A percentile compares a stretch with the other conserved stretches of the same genome.
Conservation (phyloP, 768 basidiomycete genomes). For the Lentinula detonsa region DNA sequence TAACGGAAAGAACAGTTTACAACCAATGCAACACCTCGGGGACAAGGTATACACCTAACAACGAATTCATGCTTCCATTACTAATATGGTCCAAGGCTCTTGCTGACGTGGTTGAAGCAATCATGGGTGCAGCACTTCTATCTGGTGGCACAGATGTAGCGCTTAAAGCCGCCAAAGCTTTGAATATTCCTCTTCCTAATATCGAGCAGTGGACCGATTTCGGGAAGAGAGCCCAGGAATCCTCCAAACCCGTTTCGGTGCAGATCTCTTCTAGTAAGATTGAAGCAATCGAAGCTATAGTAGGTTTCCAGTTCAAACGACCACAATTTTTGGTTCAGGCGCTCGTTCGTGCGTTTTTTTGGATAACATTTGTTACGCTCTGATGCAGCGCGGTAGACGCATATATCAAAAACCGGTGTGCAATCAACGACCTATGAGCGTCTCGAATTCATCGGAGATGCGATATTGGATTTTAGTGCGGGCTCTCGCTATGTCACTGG, state of each 20-base stretch:
- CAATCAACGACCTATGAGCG: constrained; percentile 63
- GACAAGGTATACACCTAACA: constrained; percentile 54
- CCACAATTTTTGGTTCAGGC: constrained; percentile 68
- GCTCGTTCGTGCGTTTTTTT: constrained; percentile 42
- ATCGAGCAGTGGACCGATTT: constrained; percentile 74
- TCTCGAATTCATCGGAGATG: constrained; percentile 84
- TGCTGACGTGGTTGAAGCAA: constrained; percentile 81
- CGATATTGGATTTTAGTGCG: constrained; percentile 78
- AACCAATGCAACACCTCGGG: constrained; percentile 47
- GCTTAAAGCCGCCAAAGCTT: constrained; percentile 54
- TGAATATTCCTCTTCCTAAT: constrained; percentile 59
- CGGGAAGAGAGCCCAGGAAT: constrained; percentile 19
- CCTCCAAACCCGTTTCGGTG: constrained; percentile 22
- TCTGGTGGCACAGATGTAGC: constrained; percentile 67
- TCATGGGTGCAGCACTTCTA: constrained; percentile 77
- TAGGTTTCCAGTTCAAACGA: constrained; percentile 55
- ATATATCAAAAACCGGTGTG: constrained; percentile 51
- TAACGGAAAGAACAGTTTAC: constrained; percentile 27
- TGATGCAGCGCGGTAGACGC: constrained; percentile 43
- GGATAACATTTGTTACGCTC: background rate
- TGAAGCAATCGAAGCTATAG: constrained; percentile 53
- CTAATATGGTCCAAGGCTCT: constrained; percentile 43
- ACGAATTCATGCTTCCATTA: background rate
- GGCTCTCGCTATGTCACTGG: constrained; percentile 5
- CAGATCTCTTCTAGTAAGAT: constrained; percentile 43